These are phyloP conservation scores for Forsythia viridissima DNA, from an alignment of 257 asterid genomes.

Conservation along the genomic window DNA sequence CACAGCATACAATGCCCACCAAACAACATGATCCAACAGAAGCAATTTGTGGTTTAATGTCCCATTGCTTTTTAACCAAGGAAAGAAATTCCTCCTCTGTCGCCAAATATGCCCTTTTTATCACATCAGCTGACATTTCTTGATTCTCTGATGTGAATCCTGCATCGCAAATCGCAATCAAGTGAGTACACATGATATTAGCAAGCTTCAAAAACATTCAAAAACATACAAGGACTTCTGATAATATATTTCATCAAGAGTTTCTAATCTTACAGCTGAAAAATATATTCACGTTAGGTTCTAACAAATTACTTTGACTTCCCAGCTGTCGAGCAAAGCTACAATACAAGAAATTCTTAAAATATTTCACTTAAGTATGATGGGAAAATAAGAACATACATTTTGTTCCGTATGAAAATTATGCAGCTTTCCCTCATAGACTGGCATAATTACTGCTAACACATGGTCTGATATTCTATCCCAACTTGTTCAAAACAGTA, in stretches of 20 bases:
- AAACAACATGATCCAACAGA: slow-evolving; percentile 88
- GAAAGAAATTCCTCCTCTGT: slow-evolving; percentile 80
- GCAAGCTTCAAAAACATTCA: slow-evolving; percentile 15
- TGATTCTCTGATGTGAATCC: slow-evolving; percentile 56
- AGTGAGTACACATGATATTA: slow-evolving; percentile 37
- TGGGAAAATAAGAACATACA: background rate
- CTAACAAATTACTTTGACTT: background rate
- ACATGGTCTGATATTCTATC: background rate
- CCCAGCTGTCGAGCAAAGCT: background rate
- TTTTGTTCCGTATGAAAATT: background rate
- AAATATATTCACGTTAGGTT: background rate
- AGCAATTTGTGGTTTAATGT: slow-evolving; percentile 64
- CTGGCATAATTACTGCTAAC: background rate
- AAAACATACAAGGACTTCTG: background rate
- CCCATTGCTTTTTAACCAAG: slow-evolving; percentile 67
- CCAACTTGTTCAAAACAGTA: slow-evolving; percentile 28
- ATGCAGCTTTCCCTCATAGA: background rate
- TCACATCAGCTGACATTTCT: slow-evolving; percentile 75
- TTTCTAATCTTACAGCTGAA: background rate
- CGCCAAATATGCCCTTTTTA: slow-evolving; percentile 61
- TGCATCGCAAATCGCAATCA: slow-evolving; percentile 53
- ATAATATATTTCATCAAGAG: background rate
- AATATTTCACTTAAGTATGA: background rate
- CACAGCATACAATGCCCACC: slow-evolving; percentile 69
- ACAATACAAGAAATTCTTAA: background rate